phyloP scores from a whole-genome alignment of 2,329 filamentous ascomycete genomes.

The Ascocoryne sarcoides region DNA sequence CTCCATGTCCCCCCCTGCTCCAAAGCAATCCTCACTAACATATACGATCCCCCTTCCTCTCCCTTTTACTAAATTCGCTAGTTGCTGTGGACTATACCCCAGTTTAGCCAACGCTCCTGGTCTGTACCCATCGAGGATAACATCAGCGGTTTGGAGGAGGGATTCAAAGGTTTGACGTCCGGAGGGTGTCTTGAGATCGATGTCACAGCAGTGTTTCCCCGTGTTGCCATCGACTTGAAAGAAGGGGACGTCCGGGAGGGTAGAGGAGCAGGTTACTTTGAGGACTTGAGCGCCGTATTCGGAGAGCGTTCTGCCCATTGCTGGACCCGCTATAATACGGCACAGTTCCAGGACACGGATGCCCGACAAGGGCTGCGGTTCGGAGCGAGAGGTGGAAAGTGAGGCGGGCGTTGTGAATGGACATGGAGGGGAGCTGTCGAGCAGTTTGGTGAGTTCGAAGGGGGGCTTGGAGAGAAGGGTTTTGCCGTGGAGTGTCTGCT shows the following conservation, averaged over 20 bases:
- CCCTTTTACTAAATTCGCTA: conserved; percentile 42
- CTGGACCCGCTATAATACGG: conserved; percentile 68
- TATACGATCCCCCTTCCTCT: conserved; percentile 57
- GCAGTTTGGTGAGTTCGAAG: conserved; percentile 41
- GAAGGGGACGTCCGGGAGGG: conserved; percentile 62
- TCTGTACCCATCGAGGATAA: conserved; percentile 61
- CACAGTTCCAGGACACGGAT: conserved; percentile 68
- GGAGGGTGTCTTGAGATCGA: conserved; percentile 49
- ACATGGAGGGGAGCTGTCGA: conserved; percentile 33
- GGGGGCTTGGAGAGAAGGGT: conserved; percentile 33
- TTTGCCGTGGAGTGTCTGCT: conserved; percentile 42
- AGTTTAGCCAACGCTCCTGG: conserved; percentile 55
- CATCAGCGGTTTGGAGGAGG: conserved; percentile 53
- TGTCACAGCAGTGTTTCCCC: conserved; percentile 57
- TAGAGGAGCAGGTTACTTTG: conserved; percentile 54
- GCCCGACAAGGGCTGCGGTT: conserved; percentile 38
- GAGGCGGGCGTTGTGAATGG: conserved; percentile 30
- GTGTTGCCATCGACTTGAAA: conserved; percentile 67
- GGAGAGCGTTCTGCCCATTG: conserved; percentile 61
- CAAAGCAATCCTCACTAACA: conserved; percentile 65
- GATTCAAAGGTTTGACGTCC: conserved; percentile 48
- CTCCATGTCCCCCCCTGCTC: conserved; percentile 55
- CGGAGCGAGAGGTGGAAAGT: conserved; percentile 4
- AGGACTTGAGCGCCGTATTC: conserved; percentile 69
- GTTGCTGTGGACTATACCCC: conserved; percentile 50